Evolutionary conservation across 2,329 filamentous ascomycete species (phyloP).

Genomic region (Atkinsonella hypoxylon): DNA sequence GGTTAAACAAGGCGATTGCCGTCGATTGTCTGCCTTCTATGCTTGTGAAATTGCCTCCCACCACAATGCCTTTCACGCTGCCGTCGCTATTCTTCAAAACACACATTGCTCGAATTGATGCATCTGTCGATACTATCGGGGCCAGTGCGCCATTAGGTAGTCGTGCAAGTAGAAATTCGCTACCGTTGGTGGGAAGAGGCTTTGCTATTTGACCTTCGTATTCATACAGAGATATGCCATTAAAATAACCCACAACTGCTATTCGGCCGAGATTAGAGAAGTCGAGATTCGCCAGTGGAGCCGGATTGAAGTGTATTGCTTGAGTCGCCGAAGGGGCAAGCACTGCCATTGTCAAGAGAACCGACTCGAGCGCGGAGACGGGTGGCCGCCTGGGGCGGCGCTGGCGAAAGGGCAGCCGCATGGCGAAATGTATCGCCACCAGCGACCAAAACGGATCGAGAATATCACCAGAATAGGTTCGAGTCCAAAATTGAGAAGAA

Average conservation of each 20-base stretch:
- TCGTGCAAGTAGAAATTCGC: constrained; percentile 65
- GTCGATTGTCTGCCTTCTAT: constrained; percentile 64
- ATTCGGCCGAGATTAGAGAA: constrained; percentile 68
- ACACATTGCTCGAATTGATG: constrained; percentile 82
- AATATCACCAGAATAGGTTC: neutral
- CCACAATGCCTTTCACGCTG: constrained; percentile 58
- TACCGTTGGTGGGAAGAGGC: constrained; percentile 59
- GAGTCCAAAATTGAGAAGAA: neutral
- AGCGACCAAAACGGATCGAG: neutral
- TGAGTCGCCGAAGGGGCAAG: constrained; percentile 30
- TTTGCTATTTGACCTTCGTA: constrained; percentile 69
- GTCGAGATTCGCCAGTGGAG: constrained; percentile 63
- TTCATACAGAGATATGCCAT: constrained; percentile 80
- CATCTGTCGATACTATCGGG: constrained; percentile 64
- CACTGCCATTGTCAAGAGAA: constrained; percentile 28
- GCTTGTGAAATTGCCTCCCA: constrained; percentile 94
- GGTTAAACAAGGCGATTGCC: constrained; percentile 72
- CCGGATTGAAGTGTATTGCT: constrained; percentile 47
- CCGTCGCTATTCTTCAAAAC: constrained; percentile 57
- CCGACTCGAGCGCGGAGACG: constrained; percentile 13
- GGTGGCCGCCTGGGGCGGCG: constrained; percentile 28
- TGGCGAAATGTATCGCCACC: constrained; percentile 21
- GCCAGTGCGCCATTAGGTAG: constrained; percentile 79
- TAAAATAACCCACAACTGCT: constrained; percentile 79
- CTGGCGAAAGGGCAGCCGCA: constrained; percentile 35